Evolutionary conservation across 352 stramenopile species (phyloP).

Genomic region (Phytophthora melonis): DNA sequence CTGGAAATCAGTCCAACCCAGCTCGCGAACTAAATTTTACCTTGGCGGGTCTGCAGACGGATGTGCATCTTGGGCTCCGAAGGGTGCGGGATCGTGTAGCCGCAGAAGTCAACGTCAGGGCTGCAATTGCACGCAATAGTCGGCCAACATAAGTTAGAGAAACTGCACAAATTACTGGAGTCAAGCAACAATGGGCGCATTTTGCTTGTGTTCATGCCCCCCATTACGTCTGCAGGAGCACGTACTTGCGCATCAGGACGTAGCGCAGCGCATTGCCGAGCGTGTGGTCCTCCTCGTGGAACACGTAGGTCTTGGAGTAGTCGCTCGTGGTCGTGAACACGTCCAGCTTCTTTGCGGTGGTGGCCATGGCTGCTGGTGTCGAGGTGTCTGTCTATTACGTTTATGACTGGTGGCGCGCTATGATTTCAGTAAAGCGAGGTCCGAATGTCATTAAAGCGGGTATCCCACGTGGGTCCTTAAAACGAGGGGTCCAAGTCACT

Average conservation of each 20-base stretch:
- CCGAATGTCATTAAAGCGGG: background rate
- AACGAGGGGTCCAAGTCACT: background rate
- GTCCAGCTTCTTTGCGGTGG: conserved; percentile 76
- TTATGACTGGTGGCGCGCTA: conserved; percentile 28
- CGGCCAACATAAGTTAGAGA: background rate
- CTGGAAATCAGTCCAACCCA: background rate
- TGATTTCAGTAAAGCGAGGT: background rate
- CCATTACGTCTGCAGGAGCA: conserved; percentile 4
- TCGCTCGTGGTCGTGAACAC: conserved; percentile 83
- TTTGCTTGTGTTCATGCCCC: background rate
- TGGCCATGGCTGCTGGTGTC: conserved; percentile 30
- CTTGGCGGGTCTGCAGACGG: conserved; percentile 89
- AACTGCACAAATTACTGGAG: background rate
- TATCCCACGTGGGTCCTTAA: background rate
- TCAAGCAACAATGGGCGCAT: background rate
- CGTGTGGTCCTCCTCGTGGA: conserved; percentile 92
- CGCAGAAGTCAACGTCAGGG: conserved; percentile 93
- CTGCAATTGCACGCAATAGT: conserved; percentile 47
- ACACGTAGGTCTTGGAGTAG: conserved; percentile 90
- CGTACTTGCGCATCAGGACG: conserved; percentile 92
- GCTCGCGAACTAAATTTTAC: conserved; percentile 28
- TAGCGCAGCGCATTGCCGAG: conserved; percentile 93
- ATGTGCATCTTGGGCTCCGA: conserved; percentile 96
- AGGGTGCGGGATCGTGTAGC: conserved; percentile 96
- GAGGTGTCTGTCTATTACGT: background rate